Percentiles rank a stretch among this genome's conserved stretches.
These are phyloP conservation scores for Taiwanofungus camphoratus DNA, from an alignment of 1,284 basidiomycete species.

Conservation along the genomic window DNA sequence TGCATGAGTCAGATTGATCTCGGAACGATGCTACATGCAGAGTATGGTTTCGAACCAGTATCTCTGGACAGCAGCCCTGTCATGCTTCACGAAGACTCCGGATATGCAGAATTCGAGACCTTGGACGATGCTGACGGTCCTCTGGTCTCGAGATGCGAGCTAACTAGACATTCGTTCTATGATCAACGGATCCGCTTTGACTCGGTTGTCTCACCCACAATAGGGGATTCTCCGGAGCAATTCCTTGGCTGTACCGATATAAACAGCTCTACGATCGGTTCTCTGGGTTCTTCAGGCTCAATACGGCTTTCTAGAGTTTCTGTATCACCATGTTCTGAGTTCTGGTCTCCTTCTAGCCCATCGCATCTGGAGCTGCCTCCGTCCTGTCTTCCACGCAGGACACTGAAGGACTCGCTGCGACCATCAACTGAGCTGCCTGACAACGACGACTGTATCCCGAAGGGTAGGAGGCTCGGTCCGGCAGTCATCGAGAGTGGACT, in stretches of 20 bases:
- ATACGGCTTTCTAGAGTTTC: neutral
- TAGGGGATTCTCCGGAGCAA: too few species aligned
- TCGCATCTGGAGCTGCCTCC: constrained; percentile 1
- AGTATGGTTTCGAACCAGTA: constrained; percentile 21
- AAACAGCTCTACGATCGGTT: too few species aligned
- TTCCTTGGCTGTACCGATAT: too few species aligned
- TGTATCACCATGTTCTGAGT: neutral
- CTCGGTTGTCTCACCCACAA: too few species aligned
- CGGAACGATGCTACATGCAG: neutral
- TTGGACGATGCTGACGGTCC: neutral
- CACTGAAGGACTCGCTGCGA: too few species aligned
- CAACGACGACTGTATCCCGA: too few species aligned
- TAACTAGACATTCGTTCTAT: constrained; percentile 15
- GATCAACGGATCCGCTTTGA: too few species aligned
- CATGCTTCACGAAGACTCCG: constrained; percentile 7
- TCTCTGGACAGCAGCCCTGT: constrained; percentile 19
- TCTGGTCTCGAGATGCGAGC: neutral
- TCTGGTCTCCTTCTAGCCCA: neutral
- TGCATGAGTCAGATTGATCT: constrained; percentile 4
- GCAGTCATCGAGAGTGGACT: too few species aligned
- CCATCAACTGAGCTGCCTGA: too few species aligned
- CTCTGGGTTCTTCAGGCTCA: too few species aligned
- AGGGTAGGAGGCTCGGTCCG: too few species aligned
- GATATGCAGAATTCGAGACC: constrained; percentile 12
- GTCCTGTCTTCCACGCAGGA: too few species aligned